A percentile compares a stretch with the other conserved stretches of the same genome.
Conservation (phyloP, 768 basidiomycete genomes). For the Cyathus striatus region DNA sequence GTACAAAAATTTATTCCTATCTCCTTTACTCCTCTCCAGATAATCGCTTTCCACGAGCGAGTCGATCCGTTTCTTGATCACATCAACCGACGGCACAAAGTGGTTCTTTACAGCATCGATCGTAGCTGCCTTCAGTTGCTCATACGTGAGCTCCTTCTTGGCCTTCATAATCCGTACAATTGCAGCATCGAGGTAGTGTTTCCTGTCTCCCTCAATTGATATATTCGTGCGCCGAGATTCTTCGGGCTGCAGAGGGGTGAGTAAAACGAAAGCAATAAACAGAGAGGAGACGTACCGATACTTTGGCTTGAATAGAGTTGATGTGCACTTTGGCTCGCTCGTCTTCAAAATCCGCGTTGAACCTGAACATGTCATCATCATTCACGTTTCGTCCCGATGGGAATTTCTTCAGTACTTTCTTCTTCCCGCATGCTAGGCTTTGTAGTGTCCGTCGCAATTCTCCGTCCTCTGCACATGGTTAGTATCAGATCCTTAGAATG, state of each 20-base stretch:
- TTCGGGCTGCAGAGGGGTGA: conserved; percentile 53
- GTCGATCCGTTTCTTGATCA: conserved; percentile 84
- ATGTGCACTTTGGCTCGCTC: conserved; percentile 79
- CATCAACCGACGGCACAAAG: conserved; percentile 78
- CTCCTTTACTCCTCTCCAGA: conserved; percentile 68
- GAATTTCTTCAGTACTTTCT: conserved; percentile 79
- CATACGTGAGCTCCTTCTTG: conserved; percentile 76
- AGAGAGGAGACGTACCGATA: conserved; percentile 55
- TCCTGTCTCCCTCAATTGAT: conserved; percentile 83
- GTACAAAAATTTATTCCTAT: conserved; percentile 72
- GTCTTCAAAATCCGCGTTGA: conserved; percentile 82
- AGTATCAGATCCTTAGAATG: conserved; percentile 2
- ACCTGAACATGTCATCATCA: conserved; percentile 70
- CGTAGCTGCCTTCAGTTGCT: conserved; percentile 75
- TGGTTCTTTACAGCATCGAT: conserved; percentile 85
- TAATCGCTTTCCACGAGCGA: conserved; percentile 84
- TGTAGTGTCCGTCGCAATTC: conserved; percentile 86
- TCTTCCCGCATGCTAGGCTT: conserved; percentile 87
- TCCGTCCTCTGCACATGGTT: conserved; percentile 43
- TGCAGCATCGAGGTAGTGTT: conserved; percentile 84
- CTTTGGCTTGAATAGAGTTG: conserved; percentile 93
- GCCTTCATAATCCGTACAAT: conserved; percentile 97
- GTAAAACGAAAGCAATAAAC: background rate
- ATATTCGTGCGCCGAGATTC: conserved; percentile 80
- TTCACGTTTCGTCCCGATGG: conserved; percentile 77